These are phyloP conservation scores for Hymenoscyphus occultus DNA, from an alignment of 2,329 filamentous ascomycete genomes.

Conservation along the genomic window DNA sequence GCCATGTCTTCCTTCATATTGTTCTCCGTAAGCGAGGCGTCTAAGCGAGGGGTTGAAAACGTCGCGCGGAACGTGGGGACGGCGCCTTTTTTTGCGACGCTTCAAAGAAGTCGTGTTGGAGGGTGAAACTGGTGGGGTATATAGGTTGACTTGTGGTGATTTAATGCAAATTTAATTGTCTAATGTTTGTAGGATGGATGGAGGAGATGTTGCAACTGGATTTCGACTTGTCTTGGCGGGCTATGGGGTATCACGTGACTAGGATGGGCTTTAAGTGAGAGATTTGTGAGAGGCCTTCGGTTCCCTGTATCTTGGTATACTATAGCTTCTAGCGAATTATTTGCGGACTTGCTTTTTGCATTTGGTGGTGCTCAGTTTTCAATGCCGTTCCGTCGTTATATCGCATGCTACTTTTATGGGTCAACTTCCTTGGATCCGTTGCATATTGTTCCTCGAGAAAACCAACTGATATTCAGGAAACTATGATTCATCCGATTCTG, in stretches of 20 bases:
- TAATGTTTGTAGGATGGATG: no score
- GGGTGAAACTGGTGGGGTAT: neutral
- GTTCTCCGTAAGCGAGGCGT: conserved; percentile 24
- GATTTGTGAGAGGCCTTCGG: no score
- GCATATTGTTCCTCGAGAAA: neutral
- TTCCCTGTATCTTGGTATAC: no score
- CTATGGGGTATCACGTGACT: no score
- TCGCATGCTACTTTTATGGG: neutral
- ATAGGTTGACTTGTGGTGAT: neutral
- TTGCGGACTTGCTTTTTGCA: no score
- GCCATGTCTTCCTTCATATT: conserved; percentile 24
- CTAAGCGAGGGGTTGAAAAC: neutral
- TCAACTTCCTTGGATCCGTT: neutral
- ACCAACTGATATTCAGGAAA: neutral
- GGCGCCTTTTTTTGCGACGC: neutral
- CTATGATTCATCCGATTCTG: neutral
- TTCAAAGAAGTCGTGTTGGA: conserved; percentile 2
- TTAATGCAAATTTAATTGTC: no score
- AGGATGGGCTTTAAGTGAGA: no score
- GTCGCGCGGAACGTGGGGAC: neutral
- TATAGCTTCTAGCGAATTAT: no score
- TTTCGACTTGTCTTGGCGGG: no score
- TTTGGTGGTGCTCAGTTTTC: no score
- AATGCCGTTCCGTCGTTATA: neutral
- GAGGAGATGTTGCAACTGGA: no score